Evolutionary conservation across 345 rosid genomes (phyloP), one percentile per base, ranked within the genome.

Genomic region (Trapa incisa): DNA sequence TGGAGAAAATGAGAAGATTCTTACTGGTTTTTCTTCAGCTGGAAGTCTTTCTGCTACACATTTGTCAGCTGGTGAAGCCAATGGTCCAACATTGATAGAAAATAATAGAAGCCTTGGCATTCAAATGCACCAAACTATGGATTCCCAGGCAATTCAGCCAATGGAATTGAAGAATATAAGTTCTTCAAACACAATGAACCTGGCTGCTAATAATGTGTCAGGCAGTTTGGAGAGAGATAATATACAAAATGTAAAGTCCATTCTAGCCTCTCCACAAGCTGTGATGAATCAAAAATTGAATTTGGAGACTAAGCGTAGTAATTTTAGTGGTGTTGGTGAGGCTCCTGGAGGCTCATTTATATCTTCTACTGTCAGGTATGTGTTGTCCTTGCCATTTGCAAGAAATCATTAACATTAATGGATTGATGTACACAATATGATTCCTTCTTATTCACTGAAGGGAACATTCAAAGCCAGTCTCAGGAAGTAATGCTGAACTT

Each of bases 21-120:
- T 71, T 67, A 71, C 69, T 13, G 82, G 74, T 67, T 73, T 69
- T 32, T 74, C 79, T 70, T 73, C 85, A 75, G 60, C 79, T 9
- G 86, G 87, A 79, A 80, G 78, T 77, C 74, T 78, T 75, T 65
- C 74, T 64, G 92, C 83, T 67, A 72, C 73, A 65, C 85, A 86
- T 69, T 73, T 73, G 65, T 64, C 70, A 5, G 69, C 72, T 38
- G 84, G 65, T 75, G 88, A 84, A 73, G 73, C 70, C 32, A 88
- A 72, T 54, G 82, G 79, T 42, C 66, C 79, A 65, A 86, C 74
- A 61, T 38, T 57, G 41, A 42, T 79, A 77, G 91, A 72, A 72
- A 86, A 77, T 22, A 84, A 69, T 73, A 77, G 80, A 68, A 80
- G 72, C 67, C 53, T 73, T 76, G 88, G 84, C 42, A 67, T 77